phyloP scores from a whole-genome alignment of 495 filamentous ascomycete genomes.

The Elaphomyces granulatus region DNA sequence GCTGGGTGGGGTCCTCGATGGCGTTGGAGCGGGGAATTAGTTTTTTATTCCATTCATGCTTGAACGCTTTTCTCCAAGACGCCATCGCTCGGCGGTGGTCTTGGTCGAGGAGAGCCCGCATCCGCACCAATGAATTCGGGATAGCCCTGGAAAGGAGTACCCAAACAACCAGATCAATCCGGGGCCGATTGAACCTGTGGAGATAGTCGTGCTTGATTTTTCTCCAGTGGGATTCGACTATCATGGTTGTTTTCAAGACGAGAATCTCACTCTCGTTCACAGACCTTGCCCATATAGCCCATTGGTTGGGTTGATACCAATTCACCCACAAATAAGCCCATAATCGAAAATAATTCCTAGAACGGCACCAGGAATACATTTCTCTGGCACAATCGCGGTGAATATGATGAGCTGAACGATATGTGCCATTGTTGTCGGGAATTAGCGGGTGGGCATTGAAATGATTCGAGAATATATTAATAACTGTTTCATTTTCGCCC shows the following conservation, averaged over 20 bases:
- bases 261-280: background rate
- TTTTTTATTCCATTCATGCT: background rate
- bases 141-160: background rate
- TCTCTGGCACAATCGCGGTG: too few species aligned
- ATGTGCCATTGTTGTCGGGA: too few species aligned
- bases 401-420: too few species aligned
- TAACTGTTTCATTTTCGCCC: too few species aligned
- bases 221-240: background rate
- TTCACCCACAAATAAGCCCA: background rate
- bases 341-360: too few species aligned
- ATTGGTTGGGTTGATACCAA: background rate
- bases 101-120: background rate
- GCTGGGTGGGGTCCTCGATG: background rate
- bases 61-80: background rate
- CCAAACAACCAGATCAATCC: background rate
- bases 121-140: background rate
- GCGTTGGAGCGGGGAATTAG: background rate
- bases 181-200: background rate
- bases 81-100: background rate
- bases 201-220: background rate
- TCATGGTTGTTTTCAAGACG: background rate
- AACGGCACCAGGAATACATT: too few species aligned
- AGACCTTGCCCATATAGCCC: too few species aligned
- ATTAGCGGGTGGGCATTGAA: too few species aligned
- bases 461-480: too few species aligned